phyloP scores from a whole-genome alignment of 1,284 basidiomycete species.

The Leccinum glutinopallens region DNA sequence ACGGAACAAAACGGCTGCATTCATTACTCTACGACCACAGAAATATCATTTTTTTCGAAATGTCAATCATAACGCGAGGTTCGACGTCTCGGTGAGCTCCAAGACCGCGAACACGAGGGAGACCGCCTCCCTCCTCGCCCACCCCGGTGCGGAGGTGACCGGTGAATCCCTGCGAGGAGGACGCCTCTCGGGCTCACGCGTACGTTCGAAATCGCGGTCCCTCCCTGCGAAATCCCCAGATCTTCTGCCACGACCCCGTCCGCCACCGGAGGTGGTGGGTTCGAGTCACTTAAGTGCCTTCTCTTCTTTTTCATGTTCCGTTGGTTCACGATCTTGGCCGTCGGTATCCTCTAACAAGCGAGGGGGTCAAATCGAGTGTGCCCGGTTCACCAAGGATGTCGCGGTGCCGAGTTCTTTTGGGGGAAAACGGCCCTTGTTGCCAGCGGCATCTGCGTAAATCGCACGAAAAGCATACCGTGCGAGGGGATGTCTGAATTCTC shows the following conservation, averaged over 20 bases:
- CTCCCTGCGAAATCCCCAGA: slow-evolving; percentile 39
- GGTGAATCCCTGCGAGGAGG: slow-evolving; percentile 48
- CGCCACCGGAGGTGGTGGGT: slow-evolving; percentile 43
- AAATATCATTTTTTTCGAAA: slow-evolving; percentile 6
- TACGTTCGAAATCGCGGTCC: slow-evolving; percentile 38
- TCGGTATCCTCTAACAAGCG: slow-evolving; percentile 60
- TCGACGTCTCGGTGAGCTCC: slow-evolving; percentile 37
- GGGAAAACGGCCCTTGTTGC: slow-evolving; percentile 63
- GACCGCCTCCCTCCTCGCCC: slow-evolving; percentile 44
- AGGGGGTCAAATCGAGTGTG: slow-evolving; percentile 52
- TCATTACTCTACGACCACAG: background rate
- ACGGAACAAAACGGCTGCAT: background rate
- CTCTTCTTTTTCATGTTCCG: slow-evolving; percentile 55
- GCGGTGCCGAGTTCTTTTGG: slow-evolving; percentile 74
- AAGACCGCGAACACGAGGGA: slow-evolving; percentile 35
- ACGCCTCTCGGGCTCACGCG: slow-evolving; percentile 36
- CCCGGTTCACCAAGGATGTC: slow-evolving; percentile 80
- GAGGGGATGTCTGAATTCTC: slow-evolving; percentile 73
- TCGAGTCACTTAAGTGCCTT: slow-evolving; percentile 70
- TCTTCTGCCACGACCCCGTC: slow-evolving; percentile 44
- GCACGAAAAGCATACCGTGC: slow-evolving; percentile 77
- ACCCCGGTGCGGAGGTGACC: slow-evolving; percentile 37
- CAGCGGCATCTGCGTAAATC: slow-evolving; percentile 68
- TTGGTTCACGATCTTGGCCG: slow-evolving; percentile 38
- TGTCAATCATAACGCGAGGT: slow-evolving; percentile 37